Base-by-base conservation (phyloP, 495 filamentous ascomycete genomes). In the Tuber brumale region DNA sequence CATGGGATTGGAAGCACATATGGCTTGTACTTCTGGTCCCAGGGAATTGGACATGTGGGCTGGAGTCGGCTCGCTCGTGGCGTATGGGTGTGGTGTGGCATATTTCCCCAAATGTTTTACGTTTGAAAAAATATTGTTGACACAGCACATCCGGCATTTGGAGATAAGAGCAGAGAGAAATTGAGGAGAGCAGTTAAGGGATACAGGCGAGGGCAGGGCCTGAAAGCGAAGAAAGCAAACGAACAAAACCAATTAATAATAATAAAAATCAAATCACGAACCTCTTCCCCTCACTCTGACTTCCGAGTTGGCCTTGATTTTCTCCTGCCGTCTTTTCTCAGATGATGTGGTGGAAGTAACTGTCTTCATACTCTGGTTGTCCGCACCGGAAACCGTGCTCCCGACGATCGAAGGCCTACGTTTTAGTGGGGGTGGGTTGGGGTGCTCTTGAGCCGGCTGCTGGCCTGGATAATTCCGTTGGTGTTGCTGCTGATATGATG, bases 341-440 rank as follows among this genome's bases (percentile, higher is more conserved):
- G 77, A 82, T 72, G 70, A 82, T 79, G 74, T 87, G 83, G 84
- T 85, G 84, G 83, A 77, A 84, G 82, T 84, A 82, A 86, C 77
- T 83, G 86, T 79, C 86, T 81, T 88, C 84, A 72, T 81, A 73
- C 73, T 85, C 83, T 77, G 86, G 45, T 84, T 80, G 84, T 88
- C 75, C 74, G 83, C 78, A 81, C 84, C 44, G 1, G 79, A 80
- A 74, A 80, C 3, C 18, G 75, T 79, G 71, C 80, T 82, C 27
- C 75, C 81, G 41, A 76, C 76, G 23, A 77, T 66, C 69, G 81
- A 82, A 66, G 80, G 66, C n/a, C 71, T 76, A 45, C 74, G 77
- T 45, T 73, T 82, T 39, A 81, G 70, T 21, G 72, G 72, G 27
- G 72, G 79, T 12, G 72, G 72, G 37, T 51, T 75, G 8, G 79